Percentiles rank a stretch among this genome's conserved stretches.
phyloP scores from a whole-genome alignment of 2,329 filamentous ascomycete species.

The Fusarium sp. region DNA sequence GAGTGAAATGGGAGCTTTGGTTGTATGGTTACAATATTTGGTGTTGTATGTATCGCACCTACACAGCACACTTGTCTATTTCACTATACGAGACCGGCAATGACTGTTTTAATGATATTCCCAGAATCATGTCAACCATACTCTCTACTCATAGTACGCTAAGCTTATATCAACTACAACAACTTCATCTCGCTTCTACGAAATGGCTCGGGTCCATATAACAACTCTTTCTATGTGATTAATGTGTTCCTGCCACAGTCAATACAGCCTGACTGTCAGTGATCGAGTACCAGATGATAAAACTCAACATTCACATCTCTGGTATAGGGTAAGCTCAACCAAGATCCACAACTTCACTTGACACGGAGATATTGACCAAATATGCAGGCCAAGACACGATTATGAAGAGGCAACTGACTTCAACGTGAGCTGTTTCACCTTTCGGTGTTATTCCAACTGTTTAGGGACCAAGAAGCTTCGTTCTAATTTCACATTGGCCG shows the following conservation, averaged over 20 bases:
- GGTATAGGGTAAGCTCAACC: not conserved
- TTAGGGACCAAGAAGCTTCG: not conserved
- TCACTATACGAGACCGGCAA: not conserved
- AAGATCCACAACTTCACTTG: not conserved
- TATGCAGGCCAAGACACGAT: not conserved
- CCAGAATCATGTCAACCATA: not conserved
- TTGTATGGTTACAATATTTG: not conserved
- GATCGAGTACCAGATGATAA: not conserved
- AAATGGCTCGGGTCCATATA: too few relatives aligned
- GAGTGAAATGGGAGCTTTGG: too few relatives aligned
- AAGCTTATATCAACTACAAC: not conserved
- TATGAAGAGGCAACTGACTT: slow-evolving; percentile 13
- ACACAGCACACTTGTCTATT: too few relatives aligned
- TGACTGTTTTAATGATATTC: not conserved
- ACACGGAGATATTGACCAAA: not conserved
- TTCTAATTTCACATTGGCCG: not conserved
- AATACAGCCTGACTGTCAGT: not conserved
- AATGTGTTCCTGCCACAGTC: not conserved
- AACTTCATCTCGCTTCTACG: too few relatives aligned
- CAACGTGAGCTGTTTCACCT: slow-evolving; percentile 5
- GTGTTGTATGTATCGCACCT: not conserved
- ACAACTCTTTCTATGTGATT: not conserved
- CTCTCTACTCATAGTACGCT: too few relatives aligned
- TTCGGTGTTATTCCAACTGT: not conserved
- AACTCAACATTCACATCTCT: too few relatives aligned